phyloP scores from a whole-genome alignment of 2,329 filamentous ascomycete species.

The Sporothrix schenckii region DNA sequence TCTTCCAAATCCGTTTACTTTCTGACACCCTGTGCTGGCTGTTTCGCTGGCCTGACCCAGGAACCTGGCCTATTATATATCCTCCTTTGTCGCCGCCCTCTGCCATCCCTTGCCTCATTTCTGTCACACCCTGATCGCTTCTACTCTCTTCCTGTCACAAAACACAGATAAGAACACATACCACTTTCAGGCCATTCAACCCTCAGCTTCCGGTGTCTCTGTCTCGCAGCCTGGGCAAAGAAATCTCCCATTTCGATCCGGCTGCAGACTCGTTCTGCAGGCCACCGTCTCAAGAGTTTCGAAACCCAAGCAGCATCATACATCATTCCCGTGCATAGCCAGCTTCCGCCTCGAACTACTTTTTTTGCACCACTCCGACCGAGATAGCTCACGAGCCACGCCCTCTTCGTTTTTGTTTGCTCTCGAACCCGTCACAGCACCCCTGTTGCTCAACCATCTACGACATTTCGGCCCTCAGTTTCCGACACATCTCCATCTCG shows the following conservation, averaged over 20 bases:
- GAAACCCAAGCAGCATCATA: neutral
- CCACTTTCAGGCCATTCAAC: constrained; percentile 18
- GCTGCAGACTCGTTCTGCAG: constrained; percentile 32
- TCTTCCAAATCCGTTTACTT: neutral
- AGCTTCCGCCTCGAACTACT: constrained; percentile 18
- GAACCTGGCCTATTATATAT: constrained; percentile 16
- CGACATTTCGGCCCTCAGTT: constrained; percentile 1
- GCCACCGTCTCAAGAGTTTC: constrained; percentile 1
- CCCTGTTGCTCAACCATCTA: neutral
- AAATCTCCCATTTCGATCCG: neutral
- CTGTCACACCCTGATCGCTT: constrained; percentile 12
- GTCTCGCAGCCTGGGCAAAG: neutral
- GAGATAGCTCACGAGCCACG: constrained; percentile 13
- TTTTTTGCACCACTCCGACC: neutral
- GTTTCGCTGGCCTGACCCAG: constrained; percentile 5
- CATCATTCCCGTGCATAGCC: neutral
- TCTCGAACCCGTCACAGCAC: constrained; percentile 1
- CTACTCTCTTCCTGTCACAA: constrained; percentile 16
- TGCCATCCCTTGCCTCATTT: constrained; percentile 8
- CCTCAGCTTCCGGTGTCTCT: constrained; percentile 4
- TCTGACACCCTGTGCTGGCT: constrained; percentile 13
- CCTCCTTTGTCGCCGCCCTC: neutral
- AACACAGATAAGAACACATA: constrained; percentile 16
- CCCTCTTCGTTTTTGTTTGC: constrained; percentile 10
- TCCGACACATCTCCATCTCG: constrained; percentile 8